Evolutionary conservation across 345 rosid species (phyloP), one percentile per base, ranked within the genome.

Genomic region (Hibiscus tridactylites): DNA sequence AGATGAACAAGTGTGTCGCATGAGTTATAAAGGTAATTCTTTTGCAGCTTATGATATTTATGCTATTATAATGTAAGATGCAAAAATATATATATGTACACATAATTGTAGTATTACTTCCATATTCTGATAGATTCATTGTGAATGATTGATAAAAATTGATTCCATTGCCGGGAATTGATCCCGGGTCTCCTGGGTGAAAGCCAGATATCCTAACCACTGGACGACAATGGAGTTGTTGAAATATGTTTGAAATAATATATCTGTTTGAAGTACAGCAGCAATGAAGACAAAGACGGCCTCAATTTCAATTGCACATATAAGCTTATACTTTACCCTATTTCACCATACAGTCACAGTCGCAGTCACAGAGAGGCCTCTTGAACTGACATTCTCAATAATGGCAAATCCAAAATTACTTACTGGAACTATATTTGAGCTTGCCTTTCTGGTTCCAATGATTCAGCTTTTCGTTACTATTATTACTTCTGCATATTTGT

Each of bases 141-240:
- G 37, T 33, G 6, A 33, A 33, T 33, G 37, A 4, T 4, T 4
- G 37, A 33, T 5, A 33, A 33, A 5, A 33, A 33, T 33, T 4
- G 0, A 9, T 86, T 54, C 90, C 85, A 81, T 78, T 84, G 87
- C 84, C 82, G 83, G 87, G 85, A 81, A 81, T 85, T 80, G 87
- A 87, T 81, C 88, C 87, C 84, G 84, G 83, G 82, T 87, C 88
- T 79, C 82, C 83, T 83, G 87, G 85, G 84, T 84, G 86, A 83
- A 83, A 82, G 85, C 90, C 90, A 88, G 88, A 82, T 28, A 88
- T 88, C 29, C 60, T 56, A 56, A 56, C 60, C 60, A 90, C 88
- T 90, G 90, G 93, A 88, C 96, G 88, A 90, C 90, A 87, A 85
- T 81, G 90, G 91, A 71, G 0, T 7, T 35, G 42, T 6, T 37